Percentiles rank a stretch among this genome's conserved stretches.
These are phyloP conservation scores for Paracamarosporium sp. DNA, from an alignment of 2,329 filamentous ascomycete genomes.

Conservation along the genomic window DNA sequence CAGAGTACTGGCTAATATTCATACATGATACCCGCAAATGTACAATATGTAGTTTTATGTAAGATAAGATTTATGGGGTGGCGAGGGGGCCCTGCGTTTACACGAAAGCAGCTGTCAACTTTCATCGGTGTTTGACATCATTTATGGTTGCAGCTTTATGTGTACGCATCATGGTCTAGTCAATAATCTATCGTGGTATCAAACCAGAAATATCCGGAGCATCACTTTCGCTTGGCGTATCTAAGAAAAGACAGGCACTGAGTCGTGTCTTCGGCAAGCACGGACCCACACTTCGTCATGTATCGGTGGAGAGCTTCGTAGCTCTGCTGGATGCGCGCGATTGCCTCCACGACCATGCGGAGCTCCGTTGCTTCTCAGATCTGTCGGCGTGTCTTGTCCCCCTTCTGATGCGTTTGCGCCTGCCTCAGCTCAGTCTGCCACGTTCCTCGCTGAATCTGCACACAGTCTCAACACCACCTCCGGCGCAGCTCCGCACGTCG, in stretches of 20 bases:
- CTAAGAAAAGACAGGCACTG: not conserved
- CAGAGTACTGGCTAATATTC: not conserved
- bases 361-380: not conserved
- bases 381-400: not conserved
- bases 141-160: too few relatives aligned
- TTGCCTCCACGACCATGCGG: slow-evolving; percentile 9
- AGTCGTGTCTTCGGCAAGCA: slow-evolving; percentile 1
- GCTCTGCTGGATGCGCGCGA: slow-evolving; percentile 5
- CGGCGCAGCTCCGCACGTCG: slow-evolving; percentile 9
- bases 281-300: slow-evolving; percentile 10
- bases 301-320: slow-evolving; percentile 2
- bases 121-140: too few relatives aligned
- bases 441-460: not conserved
- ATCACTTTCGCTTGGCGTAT: too few relatives aligned
- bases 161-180: too few relatives aligned
- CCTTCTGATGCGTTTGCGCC: not conserved
- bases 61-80: not conserved
- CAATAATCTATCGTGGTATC: too few relatives aligned
- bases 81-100: too few relatives aligned
- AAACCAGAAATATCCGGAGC: too few relatives aligned
- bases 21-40: slow-evolving; percentile 3
- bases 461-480: not conserved
- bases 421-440: not conserved
- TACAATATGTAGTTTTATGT: slow-evolving; percentile 6
- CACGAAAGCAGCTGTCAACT: not conserved